Base-by-base conservation (phyloP, 2,329 filamentous ascomycete genomes). In the Bipolaris victoriae region DNA sequence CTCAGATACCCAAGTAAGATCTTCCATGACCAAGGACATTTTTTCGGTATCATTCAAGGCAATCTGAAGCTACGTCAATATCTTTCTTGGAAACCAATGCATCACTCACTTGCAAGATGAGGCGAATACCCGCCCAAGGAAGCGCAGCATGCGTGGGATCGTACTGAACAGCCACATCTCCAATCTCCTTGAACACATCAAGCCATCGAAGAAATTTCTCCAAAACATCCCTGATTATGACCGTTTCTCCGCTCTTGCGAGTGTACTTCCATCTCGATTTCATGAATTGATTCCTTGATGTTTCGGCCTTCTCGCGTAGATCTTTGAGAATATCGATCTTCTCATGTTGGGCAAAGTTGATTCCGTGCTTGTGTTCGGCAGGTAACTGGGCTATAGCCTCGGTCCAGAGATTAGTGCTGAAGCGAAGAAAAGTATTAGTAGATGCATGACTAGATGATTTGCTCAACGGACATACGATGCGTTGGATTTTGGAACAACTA, bases 81-180 rank as follows among this genome's bases (percentile, higher is more conserved):
- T 31, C 3, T 10, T 33, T 20, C 9, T 20, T 16, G 16, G 16
- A 33, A 3, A 5, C 24, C 2, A 15, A 13, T 10, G 47, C 10
- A 50, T 64, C 36, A 58, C 55, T 35, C 49, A 71, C 75, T 50
- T 73, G 63, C 5, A 77, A 65, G 18, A 77, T 47, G 40, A 75
- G 63, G 9, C 71, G 65, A 46, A 76, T 56, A 13, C 58, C 68
- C 29, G 71, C 69, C 72, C 68, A 78, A 15, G 70, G 74, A 36
- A 77, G 62, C 26, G 66, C 63, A 16, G 71, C 70, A 63, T 76
- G 70, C 10, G 54, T 63, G 2, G 74, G 70, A 52, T 76, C 68
- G 58, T 69, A 73, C 47, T 73, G 66, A 20, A 72, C 58, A 0
- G 65, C 65, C 46, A 69, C 57, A 63, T 77, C 69, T 0, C 71